Base-by-base conservation (phyloP, 257 asterid genomes). In the Handroanthus guayacan region DNA sequence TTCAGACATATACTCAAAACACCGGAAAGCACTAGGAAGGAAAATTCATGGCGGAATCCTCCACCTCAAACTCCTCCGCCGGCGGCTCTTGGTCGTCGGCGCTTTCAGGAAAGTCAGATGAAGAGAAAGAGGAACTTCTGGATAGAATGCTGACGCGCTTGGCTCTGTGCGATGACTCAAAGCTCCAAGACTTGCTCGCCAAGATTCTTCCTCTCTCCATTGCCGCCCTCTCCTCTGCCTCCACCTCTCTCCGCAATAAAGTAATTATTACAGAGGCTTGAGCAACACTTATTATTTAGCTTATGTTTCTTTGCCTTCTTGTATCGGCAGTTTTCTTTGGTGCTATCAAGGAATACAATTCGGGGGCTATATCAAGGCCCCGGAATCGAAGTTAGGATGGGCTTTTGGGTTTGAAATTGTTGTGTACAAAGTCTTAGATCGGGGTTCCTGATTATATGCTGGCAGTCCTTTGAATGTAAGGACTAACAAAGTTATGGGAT, bases 61-160 rank as follows among this genome's bases (percentile, higher is more conserved):
- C 90, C 36, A 75, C 87, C 67, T 68, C 89, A 72, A 64, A 88
- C 11, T 56, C 88, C 39, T 38, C 86, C 77, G 76, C 72, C 85
- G 63, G 41, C 80, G 61, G 84, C 75, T 82, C 86, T 34, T 83
- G 89, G 93, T 73, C 90, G 41, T 67, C 89, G 61, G 81, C 79
- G 71, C 87, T 91, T 11, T 60, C 84, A 14, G 98, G 97, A 17
- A 95, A 92, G 84, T 81, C 94, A 9, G 96, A 89, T 54, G 84
- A 63, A 55, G 94, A 95, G 82, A 92, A 72, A 67, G 97, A 82
- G 79, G 99, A 95, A 45, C 86, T 95, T 65, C 83, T 95, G 58
- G 99, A 95, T 81, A 83, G 98, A 74, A 86, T 92, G 96, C 87
- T 95, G 6, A 95, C 99, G 64, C 91, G 99, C 44, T 83, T 95